Base-by-base conservation (phyloP, 2,329 filamentous ascomycete species). In the Exophiala viscosa region DNA sequence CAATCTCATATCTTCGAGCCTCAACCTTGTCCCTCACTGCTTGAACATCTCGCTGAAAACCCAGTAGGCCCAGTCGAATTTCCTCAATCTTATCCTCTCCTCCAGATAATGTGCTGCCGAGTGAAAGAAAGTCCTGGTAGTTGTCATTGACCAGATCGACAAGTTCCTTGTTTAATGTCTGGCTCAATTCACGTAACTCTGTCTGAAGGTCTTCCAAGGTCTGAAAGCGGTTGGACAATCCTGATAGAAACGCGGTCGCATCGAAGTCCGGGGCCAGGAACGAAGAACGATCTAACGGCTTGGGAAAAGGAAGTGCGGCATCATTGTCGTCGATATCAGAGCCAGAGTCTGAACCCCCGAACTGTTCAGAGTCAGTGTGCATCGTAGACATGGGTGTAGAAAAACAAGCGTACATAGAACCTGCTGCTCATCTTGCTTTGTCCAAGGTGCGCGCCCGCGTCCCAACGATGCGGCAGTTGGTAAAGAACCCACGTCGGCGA, bases 71-170 rank as follows among this genome's bases (percentile, higher is more conserved):
- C 0, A 99, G 87, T 39, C 89, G 81, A 31, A 97, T 86, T 65
- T 95, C 90, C 67, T 95, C 91, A 0, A 96, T 86, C 67, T 86
- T 88, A 64, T 96, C 92, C 65, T 95, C 91, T 6, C 95, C 95
- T 2, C 91, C 91, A 48, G 83, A 82, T 39, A 99, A 73, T 62
- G 90, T 88, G 42, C 81, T 83, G 0, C 93, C 95, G 0, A 99
- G 73, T 0, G 85, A 85, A 3, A 99, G 72, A 63, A 99, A 99
- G 52, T 92, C 87, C 43, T 90, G 86, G 68, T 99, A 97, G 70
- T 99, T 95, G 46, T 86, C 82, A 67, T 99, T 99, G 60, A 99
- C 93, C 6, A 99, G 82, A 72, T 96, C 92, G 14, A 99, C 78
- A 2, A 99, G 79, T 73, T 99, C 93, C 58, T 86, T 83, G 64